A percentile compares a stretch with the other conserved stretches of the same genome.
These are phyloP conservation scores for Licmophora abbreviata DNA, from an alignment of 108 stramenopile genomes.

Conservation along the genomic window DNA sequence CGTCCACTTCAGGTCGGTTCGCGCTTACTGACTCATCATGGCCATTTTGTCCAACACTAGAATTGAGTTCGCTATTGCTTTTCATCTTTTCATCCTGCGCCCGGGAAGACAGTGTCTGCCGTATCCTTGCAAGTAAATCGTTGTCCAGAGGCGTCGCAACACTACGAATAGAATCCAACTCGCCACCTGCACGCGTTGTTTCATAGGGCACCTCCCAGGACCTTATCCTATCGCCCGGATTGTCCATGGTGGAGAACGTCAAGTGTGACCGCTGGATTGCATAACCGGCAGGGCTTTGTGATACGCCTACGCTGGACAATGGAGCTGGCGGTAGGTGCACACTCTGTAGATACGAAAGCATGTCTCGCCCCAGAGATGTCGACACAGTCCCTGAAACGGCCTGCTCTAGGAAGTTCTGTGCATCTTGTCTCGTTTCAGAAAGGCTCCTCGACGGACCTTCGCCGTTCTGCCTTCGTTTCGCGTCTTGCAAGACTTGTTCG, in stretches of 20 bases:
- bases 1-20: neutral
- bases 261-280: constrained; percentile 15
- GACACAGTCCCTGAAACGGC: neutral
- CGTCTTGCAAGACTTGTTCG: neutral
- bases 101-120: too few relatives aligned
- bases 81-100: too few relatives aligned
- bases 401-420: neutral
- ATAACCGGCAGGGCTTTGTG: constrained; percentile 12
- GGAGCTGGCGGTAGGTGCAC: neutral
- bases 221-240: constrained; percentile 14
- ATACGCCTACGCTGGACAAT: neutral
- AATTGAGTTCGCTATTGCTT: too few relatives aligned
- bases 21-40: too few relatives aligned
- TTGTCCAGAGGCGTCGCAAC: too few relatives aligned
- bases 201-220: constrained; percentile 36
- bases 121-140: too few relatives aligned
- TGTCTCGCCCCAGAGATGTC: constrained; percentile 14
- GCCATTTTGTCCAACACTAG: too few relatives aligned
- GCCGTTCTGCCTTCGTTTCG: neutral
- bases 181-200: neutral
- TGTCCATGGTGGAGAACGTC: constrained; percentile 11
- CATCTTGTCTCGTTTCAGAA: constrained; percentile 1
- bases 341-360: neutral
- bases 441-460: constrained; percentile 2
- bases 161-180: too few relatives aligned